Evolutionary conservation across 768 basidiomycete genomes (phyloP).

Genomic region (Xerocomus spinulosus): DNA sequence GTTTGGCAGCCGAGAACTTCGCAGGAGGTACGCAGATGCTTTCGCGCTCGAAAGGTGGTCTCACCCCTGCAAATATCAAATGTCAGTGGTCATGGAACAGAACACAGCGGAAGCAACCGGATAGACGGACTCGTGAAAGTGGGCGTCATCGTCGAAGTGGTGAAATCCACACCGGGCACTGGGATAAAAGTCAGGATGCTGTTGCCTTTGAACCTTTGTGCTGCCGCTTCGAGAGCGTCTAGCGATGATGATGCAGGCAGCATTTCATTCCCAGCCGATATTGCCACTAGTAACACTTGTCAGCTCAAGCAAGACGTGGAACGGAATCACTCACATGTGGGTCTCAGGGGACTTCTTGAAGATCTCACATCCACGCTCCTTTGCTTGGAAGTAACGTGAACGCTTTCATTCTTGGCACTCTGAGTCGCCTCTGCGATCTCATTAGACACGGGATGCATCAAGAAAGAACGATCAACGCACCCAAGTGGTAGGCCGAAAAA

Average conservation of each 20-base stretch:
- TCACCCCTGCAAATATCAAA: conserved; percentile 4
- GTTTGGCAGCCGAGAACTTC: conserved; percentile 4
- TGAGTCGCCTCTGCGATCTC: neutral
- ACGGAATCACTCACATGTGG: conserved; percentile 8
- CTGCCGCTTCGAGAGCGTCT: no score
- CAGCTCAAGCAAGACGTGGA: neutral
- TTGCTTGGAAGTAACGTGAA: neutral
- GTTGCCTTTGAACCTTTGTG: no score
- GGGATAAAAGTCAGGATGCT: no score
- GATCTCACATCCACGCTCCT: neutral
- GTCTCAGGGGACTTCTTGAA: neutral
- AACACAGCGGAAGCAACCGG: no score
- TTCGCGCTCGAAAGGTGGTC: neutral
- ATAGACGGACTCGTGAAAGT: neutral
- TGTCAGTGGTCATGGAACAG: no score
- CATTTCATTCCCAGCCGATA: no score
- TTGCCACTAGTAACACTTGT: neutral
- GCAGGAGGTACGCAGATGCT: conserved; percentile 8
- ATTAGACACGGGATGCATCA: neutral
- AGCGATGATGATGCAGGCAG: no score
- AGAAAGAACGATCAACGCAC: neutral
- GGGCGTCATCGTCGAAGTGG: neutral
- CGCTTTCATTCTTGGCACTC: neutral
- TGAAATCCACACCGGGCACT: conserved; percentile 7
- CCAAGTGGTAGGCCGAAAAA: neutral